Evolutionary conservation across 768 basidiomycete species (phyloP), one percentile per base, ranked within the genome.

Genomic region (Phlebiopsis flavidoalba): DNA sequence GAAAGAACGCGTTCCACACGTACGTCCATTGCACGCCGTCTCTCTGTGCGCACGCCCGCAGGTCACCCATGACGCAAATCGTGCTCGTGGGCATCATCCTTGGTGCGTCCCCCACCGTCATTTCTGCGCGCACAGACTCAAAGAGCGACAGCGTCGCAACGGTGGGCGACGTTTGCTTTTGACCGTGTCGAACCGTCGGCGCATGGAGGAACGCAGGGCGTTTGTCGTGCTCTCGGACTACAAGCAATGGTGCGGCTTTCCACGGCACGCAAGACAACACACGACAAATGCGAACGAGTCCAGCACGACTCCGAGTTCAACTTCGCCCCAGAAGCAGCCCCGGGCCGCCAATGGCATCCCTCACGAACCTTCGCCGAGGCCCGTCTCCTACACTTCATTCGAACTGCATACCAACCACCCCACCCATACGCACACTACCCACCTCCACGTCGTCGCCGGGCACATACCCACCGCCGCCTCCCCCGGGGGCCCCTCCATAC

Each of bases 11-110:
- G 26, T 69, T 65, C 58, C 69, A 70, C 63, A 70, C 66, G 70
- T 71, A 62, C 48, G 67, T 63, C 49, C n/a, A n/a, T n/a, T n/a
- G n/a, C 31, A 24, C 24, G 31, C 35, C 54, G 36, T 35, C 31
- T 5, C n/a, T 31, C 45, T 31, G n/a, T 26, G 51, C 33, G 43
- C 19, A n/a, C 26, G 2, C 17, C 40, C 52, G 21, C 60, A 70
- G 69, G 24, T 67, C 68, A 53, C 73, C 73, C 37, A 73, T 66
- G 67, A 62, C 70, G 33, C 73, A 75, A 68, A 67, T 75, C 37
- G 65, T 75, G 24, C 66, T n/a, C n/a, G 72, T 75, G 53, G 74
- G 73, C 62, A 69, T 73, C 10, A 72, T n/a, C n/a, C 71, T 40
- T 72, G 71, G 71, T 72, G 36, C 21, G 69, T n/a, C n/a, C 12